phyloP scores from a whole-genome alignment of 2,329 filamentous ascomycete species.

The Hypocreales sp. region DNA sequence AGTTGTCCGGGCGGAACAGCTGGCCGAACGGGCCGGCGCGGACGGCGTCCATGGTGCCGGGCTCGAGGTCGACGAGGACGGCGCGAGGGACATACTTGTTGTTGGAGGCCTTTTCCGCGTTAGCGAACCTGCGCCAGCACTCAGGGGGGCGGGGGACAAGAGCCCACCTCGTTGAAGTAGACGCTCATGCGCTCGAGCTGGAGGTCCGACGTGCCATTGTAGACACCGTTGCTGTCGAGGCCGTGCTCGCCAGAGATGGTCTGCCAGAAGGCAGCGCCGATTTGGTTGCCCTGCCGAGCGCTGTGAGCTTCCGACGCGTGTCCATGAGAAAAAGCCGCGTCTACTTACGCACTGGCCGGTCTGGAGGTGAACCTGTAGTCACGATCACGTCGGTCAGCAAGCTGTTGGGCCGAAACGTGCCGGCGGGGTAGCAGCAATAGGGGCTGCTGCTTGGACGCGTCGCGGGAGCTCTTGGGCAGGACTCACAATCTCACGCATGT shows the following conservation, averaged over 20 bases:
- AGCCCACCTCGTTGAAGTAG: slow-evolving; percentile 71
- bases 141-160: too few species aligned
- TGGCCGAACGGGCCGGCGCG: slow-evolving; percentile 95
- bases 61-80: slow-evolving; percentile 98
- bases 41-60: slow-evolving; percentile 98
- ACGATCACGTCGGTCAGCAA: slow-evolving; percentile 35
- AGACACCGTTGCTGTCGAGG: slow-evolving; percentile 95
- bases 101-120: slow-evolving; percentile 57
- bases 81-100: slow-evolving; percentile 99
- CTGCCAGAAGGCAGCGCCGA: slow-evolving; percentile 99
- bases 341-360: slow-evolving; percentile 91
- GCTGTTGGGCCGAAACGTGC: too few species aligned
- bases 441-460: slow-evolving; percentile 23
- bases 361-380: slow-evolving; percentile 91
- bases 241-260: slow-evolving; percentile 84
- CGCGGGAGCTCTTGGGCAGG: slow-evolving; percentile 7
- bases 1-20: slow-evolving; percentile 99
- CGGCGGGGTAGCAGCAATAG: slow-evolving; percentile 21
- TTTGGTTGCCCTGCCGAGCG: slow-evolving; percentile 83
- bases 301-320: slow-evolving; percentile 17
- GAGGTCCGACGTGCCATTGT: slow-evolving; percentile 96
- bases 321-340: slow-evolving; percentile 2
- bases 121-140: too few species aligned
- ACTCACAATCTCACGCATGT: slow-evolving; percentile 58
- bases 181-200: slow-evolving; percentile 99